These are phyloP conservation scores for Globisporangium nodosum DNA, from an alignment of 352 stramenopile genomes.

Conservation along the genomic window DNA sequence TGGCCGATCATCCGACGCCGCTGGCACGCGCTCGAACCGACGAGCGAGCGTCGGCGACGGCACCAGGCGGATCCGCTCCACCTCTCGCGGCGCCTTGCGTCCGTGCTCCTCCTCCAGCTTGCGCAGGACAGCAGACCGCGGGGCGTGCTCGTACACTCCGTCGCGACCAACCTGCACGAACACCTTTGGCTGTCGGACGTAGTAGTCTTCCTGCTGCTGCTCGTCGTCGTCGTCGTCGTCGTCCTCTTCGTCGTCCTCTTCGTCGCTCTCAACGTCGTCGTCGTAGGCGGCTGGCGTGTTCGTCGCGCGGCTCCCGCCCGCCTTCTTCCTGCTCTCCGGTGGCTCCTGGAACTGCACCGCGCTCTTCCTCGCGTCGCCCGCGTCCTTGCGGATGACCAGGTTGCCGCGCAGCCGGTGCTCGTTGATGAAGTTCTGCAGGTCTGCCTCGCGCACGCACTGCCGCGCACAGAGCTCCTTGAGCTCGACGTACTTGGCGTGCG, in stretches of 20 bases:
- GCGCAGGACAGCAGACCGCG: conserved; percentile 27
- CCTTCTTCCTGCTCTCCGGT: conserved; percentile 7
- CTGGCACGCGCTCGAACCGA: conserved; percentile 36
- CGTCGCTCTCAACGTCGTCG: conserved; percentile 6
- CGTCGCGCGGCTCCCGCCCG: conserved; percentile 13
- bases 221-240: conserved; percentile 13
- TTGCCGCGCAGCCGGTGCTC: conserved; percentile 71
- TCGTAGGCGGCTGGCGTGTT: conserved; percentile 17
- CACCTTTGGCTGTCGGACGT: conserved; percentile 32
- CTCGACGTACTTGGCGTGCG: conserved; percentile 63
- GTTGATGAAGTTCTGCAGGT: conserved; percentile 80
- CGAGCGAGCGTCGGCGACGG: conserved; percentile 38
- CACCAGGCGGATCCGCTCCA: conserved; percentile 46
- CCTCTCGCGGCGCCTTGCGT: conserved; percentile 21
- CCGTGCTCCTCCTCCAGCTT: conserved; percentile 29
- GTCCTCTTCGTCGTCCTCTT: conserved; percentile 22
- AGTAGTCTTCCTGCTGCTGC: conserved; percentile 19
- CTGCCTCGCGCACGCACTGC: conserved; percentile 69
- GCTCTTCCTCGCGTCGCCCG: neutral
- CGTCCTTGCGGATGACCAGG: conserved; percentile 35
- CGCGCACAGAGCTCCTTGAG: conserved; percentile 71
- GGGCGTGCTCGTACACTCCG: conserved; percentile 30
- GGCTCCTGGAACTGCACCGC: conserved; percentile 2
- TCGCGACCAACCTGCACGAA: conserved; percentile 41
- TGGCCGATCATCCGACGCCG: conserved; percentile 13